Evolutionary conservation across 148 eudicot species (phyloP).

Genomic region (Rhododendron simsii): DNA sequence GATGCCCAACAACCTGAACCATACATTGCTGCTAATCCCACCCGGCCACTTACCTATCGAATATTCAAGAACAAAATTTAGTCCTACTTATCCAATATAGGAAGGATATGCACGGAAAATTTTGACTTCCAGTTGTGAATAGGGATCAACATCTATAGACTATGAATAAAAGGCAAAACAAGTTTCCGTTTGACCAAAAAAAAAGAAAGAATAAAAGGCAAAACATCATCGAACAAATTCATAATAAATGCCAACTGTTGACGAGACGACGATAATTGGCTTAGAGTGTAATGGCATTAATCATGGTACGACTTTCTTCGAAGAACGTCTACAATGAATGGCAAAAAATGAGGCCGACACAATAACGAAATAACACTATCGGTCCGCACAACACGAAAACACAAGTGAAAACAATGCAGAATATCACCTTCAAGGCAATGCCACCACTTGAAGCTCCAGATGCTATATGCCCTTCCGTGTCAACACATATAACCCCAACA

Average conservation of each 20-base stretch:
- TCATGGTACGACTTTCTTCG: background rate
- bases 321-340: background rate
- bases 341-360: background rate
- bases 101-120: background rate
- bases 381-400: background rate
- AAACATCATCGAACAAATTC: background rate
- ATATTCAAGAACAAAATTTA: background rate
- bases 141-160: background rate
- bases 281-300: background rate
- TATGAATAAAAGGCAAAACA: background rate
- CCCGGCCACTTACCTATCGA: constrained; percentile 84
- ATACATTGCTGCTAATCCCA: constrained; percentile 91
- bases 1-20: constrained; percentile 99
- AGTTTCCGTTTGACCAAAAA: too few relatives aligned
- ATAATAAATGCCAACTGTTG: too few relatives aligned
- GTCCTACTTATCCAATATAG: too few relatives aligned
- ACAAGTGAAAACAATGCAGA: background rate
- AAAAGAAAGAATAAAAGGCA: background rate
- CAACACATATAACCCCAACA: constrained; percentile 93
- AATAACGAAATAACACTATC: background rate
- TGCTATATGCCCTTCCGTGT: constrained; percentile 68
- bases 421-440: constrained; percentile 80
- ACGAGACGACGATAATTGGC: background rate
- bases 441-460: constrained; percentile 99
- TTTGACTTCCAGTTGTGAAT: background rate